Evolutionary conservation across 2,329 filamentous ascomycete genomes (phyloP).

Genomic region (Cladosporium sp.): DNA sequence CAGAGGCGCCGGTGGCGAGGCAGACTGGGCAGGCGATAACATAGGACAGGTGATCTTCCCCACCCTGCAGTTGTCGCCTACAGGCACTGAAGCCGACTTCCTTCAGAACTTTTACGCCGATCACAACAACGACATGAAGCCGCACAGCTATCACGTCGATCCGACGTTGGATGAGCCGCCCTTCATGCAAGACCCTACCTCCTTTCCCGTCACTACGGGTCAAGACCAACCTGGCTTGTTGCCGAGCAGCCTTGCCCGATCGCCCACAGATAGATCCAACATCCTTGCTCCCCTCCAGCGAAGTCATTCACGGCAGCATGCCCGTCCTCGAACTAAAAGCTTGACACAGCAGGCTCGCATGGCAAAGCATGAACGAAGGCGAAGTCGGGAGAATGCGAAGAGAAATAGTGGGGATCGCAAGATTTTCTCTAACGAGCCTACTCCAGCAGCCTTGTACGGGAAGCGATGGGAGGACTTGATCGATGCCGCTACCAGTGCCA

Average conservation of each 20-base stretch:
- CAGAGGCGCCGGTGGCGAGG: constrained; percentile 58
- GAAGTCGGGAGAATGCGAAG: constrained; percentile 70
- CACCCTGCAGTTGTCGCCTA: constrained; percentile 30
- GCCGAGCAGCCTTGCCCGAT: constrained; percentile 75
- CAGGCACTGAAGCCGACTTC: constrained; percentile 33
- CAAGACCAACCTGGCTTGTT: constrained; percentile 61
- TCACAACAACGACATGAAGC: constrained; percentile 34
- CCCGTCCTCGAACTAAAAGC: constrained; percentile 77
- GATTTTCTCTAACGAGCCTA: constrained; percentile 80
- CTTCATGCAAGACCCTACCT: constrained; percentile 42
- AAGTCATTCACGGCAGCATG: constrained; percentile 57
- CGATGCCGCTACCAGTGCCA: constrained; percentile 87
- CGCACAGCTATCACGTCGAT: constrained; percentile 28
- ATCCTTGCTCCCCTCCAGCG: constrained; percentile 81
- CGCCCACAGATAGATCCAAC: constrained; percentile 80
- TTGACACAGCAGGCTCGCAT: constrained; percentile 74
- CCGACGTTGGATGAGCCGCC: constrained; percentile 55
- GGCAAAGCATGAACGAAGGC: constrained; percentile 74
- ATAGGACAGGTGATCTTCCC: constrained; percentile 33
- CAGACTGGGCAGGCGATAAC: constrained; percentile 64
- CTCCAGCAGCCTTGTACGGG: constrained; percentile 66
- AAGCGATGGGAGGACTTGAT: constrained; percentile 97
- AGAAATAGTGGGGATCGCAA: constrained; percentile 72
- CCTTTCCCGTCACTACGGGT: constrained; percentile 53
- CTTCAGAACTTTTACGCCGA: constrained; percentile 40